Evolutionary conservation across 2,329 filamentous ascomycete genomes (phyloP), one percentile per base, ranked within the genome.

Genomic region (Cercospora sesami): DNA sequence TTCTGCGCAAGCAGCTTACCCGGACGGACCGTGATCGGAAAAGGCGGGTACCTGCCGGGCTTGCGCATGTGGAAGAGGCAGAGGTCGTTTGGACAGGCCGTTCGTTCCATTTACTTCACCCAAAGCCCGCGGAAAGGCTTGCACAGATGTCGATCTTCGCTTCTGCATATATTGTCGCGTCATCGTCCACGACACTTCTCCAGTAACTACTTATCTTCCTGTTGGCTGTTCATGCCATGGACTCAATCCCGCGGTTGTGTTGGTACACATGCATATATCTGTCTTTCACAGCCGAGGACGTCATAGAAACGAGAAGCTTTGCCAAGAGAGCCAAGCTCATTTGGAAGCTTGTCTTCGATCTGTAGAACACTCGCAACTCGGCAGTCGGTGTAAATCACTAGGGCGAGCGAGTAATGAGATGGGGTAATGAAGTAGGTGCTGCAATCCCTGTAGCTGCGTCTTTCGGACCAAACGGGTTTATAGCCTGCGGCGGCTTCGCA

Each of bases 261-360:
- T 28, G 10, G 16, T 12, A 28, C 18, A 16, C 18, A 10, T 18
- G 10, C 48, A 28, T 12, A 18, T 14, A 53, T 53, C 5, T 28
- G 53, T 39, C 42, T 57, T 21, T 31, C 16, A 31, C 18, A 33
- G 28, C 28, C 4, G 16, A 21, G 16, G 8, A 33, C 55, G 28
- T n/a, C 28, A 18, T 31, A 18, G 5, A 58, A 58, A 33, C 16
- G n/a, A 31, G 55, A 33, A n/a, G 28, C 12, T 31, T 16, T 31
- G 55, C 55, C 55, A 58, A 58, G 28, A 18, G 18, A 33, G 55
- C 55, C 55, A 58, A 58, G 55, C 55, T 58, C 55, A 31, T 30
- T 10, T 21, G 12, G 28, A 23, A 58, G 55, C 30, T 33, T 30
- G 16, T 58, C 16, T 14, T 58, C 55, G 55, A 39, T 39, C 33